Base-by-base conservation (phyloP, 768 basidiomycete genomes). In the Inosperma sp. region DNA sequence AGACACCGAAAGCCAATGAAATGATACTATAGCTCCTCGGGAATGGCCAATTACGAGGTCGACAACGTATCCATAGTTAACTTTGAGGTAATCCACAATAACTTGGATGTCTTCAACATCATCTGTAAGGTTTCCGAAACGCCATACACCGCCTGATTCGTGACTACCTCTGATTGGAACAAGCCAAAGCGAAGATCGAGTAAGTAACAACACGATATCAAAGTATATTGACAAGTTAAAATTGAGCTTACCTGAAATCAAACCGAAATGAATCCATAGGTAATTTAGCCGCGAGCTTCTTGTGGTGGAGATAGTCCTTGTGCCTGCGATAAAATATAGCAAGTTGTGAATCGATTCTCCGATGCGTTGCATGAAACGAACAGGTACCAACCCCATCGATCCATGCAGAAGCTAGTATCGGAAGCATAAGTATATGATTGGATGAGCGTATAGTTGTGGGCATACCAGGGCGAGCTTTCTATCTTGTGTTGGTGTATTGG, bases 191-290 rank as follows among this genome's bases (percentile, higher is more conserved):
- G 7, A 19, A 27, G n/a, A 22, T 34, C 17, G 14, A 34, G 42
- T 36, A 14, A 37, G 9, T 8, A 17, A 17, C 36, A 26, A 16
- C 39, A 45, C 45, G 29, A 22, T 21, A 17, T 9, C 6, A 26
- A 49, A 10, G 10, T 41, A 45, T 44, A 23, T 13, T 13, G 16
- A 48, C 12, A 22, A 41, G 31, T 19, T 43, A 27, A 43, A 31
- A 33, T 12, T 33, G 33, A 45, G 61, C 79, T 49, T 60, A 89
- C 87, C 88, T 80, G 68, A 93, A 93, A 65, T 93, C 89, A 60
- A 93, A 90, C 26, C 88, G 78, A 63, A 92, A 90, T 3, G 88
- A 90, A 64, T 93, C 89, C 19, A 87, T 60, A 0, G 86, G 84
- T 12, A 90, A 65, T 30, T 70, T 73, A 31, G 66, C 62, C 3